Percentiles rank a stretch among this genome's conserved stretches.
Evolutionary conservation across 2,329 filamentous ascomycete species (phyloP).

Genomic region (Pestalotiopsis fici): DNA sequence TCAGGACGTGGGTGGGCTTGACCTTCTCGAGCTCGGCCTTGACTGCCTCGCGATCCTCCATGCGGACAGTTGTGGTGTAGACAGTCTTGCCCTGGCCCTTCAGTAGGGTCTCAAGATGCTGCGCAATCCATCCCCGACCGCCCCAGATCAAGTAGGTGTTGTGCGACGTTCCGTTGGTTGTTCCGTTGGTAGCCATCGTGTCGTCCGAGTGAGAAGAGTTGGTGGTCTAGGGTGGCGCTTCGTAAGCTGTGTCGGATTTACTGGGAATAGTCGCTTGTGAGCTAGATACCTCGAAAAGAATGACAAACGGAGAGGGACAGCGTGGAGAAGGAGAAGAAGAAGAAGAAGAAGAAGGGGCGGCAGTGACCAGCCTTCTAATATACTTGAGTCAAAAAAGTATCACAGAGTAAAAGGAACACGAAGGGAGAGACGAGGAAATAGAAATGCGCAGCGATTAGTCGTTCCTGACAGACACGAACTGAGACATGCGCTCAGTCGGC

Average conservation of each 20-base stretch:
- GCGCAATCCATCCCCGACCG: slow-evolving; percentile 62
- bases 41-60: slow-evolving; percentile 63
- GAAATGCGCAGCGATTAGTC: background rate
- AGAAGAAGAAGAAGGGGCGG: background rate
- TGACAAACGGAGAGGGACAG: background rate
- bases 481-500: background rate
- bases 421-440: background rate
- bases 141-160: slow-evolving; percentile 65
- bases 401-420: background rate
- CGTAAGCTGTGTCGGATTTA: background rate
- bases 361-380: background rate
- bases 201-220: background rate
- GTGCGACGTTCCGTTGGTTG: slow-evolving; percentile 26
- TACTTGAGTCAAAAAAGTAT: background rate
- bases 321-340: background rate
- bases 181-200: slow-evolving; percentile 17
- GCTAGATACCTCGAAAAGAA: background rate
- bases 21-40: slow-evolving; percentile 56
- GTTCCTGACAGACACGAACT: background rate
- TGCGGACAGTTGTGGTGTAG: slow-evolving; percentile 60
- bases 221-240: background rate
- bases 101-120: slow-evolving; percentile 60
- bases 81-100: slow-evolving; percentile 62
- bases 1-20: slow-evolving; percentile 67
- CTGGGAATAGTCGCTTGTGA: background rate